Evolutionary conservation across 2,329 filamentous ascomycete species (phyloP).

Genomic region (Arthrobotrys conoides): DNA sequence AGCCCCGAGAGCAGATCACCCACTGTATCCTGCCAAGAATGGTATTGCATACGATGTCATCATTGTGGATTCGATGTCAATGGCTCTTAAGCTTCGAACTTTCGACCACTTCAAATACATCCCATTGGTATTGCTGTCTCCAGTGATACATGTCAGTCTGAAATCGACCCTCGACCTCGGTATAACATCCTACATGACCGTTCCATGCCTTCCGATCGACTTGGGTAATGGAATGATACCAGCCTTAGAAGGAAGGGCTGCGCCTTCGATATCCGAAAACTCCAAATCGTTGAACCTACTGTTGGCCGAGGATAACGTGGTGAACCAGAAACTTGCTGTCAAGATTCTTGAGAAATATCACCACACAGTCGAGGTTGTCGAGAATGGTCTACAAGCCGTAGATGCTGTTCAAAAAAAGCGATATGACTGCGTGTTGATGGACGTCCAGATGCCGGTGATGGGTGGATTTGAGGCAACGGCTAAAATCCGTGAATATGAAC

Average conservation of each 20-base stretch:
- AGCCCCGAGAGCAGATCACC: constrained; percentile 73
- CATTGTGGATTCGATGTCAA: constrained; percentile 92
- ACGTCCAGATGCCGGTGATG: constrained; percentile 98
- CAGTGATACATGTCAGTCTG: constrained; percentile 88
- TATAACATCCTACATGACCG: constrained; percentile 99
- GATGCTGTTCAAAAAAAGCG: constrained; percentile 91
- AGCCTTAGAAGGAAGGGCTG: constrained; percentile 91
- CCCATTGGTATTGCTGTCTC: constrained; percentile 91
- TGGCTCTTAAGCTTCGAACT: constrained; percentile 84
- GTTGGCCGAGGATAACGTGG: constrained; percentile 94
- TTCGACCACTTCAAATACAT: constrained; percentile 98
- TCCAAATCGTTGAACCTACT: constrained; percentile 96
- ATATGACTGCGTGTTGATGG: constrained; percentile 98
- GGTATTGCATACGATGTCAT: constrained; percentile 89
- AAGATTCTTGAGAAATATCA: constrained; percentile 99
- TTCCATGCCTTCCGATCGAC: constrained; percentile 92
- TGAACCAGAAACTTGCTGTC: constrained; percentile 95
- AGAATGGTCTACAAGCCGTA: constrained; percentile 93
- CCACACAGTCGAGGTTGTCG: constrained; percentile 90
- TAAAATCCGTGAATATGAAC: constrained; percentile 96
- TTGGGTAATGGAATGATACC: constrained; percentile 96
- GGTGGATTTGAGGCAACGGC: constrained; percentile 97
- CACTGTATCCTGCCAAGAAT: constrained; percentile 68
- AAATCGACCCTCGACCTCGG: constrained; percentile 95
- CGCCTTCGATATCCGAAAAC: constrained; percentile 90